Conservation (phyloP, 176 grass and related monocot species). For the Oryza rufipogon region DNA sequence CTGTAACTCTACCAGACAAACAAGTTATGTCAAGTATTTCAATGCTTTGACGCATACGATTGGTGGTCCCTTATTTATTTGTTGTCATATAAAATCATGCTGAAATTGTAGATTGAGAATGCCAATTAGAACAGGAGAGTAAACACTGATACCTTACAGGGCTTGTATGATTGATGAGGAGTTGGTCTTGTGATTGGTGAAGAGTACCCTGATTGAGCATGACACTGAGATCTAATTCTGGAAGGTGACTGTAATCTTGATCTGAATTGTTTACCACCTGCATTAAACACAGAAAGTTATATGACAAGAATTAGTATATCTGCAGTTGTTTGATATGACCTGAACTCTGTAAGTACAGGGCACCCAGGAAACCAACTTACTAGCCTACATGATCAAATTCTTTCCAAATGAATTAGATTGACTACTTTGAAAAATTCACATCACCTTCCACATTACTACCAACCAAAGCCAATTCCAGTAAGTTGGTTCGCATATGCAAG, state of each 20-base stretch:
- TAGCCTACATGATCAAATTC: neutral
- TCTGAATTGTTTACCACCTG: neutral
- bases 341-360: neutral
- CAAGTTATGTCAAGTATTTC: constrained; percentile 51
- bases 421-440: neutral
- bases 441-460: neutral
- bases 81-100: neutral
- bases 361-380: too few species aligned
- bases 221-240: constrained; percentile 14
- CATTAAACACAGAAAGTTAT: neutral
- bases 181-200: constrained; percentile 11
- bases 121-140: neutral
- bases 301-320: neutral
- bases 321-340: neutral
- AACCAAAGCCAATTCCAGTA: neutral
- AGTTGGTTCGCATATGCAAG: neutral
- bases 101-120: constrained; percentile 5
- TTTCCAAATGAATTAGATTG: constrained; percentile 4
- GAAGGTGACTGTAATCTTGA: neutral
- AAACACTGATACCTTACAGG: constrained; percentile 1
- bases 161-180: constrained; percentile 16
- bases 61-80: neutral
- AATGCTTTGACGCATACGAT: constrained; percentile 38
- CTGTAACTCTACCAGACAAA: constrained; percentile 47
- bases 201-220: constrained; percentile 30